A percentile compares a stretch with the other conserved stretches of the same genome.
Conservation (phyloP, 2,329 filamentous ascomycete species). For the Aspergillus bombycis region DNA sequence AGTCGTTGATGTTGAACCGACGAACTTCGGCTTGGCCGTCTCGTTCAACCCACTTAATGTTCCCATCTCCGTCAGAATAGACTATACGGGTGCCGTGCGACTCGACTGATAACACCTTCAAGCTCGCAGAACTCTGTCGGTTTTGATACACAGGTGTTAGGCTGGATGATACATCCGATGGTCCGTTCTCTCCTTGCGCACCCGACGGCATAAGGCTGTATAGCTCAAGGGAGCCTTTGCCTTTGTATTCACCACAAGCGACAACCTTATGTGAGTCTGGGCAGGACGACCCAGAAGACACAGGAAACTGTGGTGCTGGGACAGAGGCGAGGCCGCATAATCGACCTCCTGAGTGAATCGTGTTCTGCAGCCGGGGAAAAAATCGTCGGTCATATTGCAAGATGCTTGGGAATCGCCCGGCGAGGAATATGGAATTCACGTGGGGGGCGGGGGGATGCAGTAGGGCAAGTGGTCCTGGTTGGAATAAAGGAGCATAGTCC, state of each 20-base stretch:
- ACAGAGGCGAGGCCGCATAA: constrained; percentile 73
- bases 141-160: constrained; percentile 64
- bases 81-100: constrained; percentile 82
- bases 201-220: constrained; percentile 54
- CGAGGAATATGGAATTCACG: constrained; percentile 81
- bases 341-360: constrained; percentile 80
- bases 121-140: constrained; percentile 77
- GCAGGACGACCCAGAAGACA: constrained; percentile 44
- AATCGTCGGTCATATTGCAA: constrained; percentile 86
- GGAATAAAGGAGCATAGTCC: constrained; percentile 71
- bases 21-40: constrained; percentile 67
- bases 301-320: constrained; percentile 57
- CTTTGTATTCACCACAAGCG: constrained; percentile 87
- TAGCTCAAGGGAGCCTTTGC: constrained; percentile 86
- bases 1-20: constrained; percentile 60
- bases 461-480: constrained; percentile 81
- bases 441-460: constrained; percentile 70
- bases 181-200: constrained; percentile 29
- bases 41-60: constrained; percentile 87
- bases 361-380: constrained; percentile 76
- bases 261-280: constrained; percentile 68
- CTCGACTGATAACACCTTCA: constrained; percentile 79
- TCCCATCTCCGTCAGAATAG: constrained; percentile 80
- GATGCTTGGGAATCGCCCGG: constrained; percentile 85
- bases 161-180: constrained; percentile 31